phyloP scores from a whole-genome alignment of 1,284 basidiomycete genomes.

The Peniophora sp. region DNA sequence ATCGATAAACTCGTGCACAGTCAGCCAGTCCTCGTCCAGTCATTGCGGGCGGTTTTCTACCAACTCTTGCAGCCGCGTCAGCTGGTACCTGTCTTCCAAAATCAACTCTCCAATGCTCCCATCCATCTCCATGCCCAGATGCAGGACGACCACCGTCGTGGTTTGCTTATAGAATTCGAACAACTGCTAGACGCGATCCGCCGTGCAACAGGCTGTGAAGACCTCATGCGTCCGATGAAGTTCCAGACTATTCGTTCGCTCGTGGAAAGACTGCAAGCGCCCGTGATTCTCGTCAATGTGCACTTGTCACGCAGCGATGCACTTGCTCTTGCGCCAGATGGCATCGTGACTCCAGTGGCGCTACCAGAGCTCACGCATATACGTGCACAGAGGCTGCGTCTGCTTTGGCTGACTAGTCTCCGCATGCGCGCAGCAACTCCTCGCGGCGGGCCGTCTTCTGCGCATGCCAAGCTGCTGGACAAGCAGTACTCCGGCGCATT shows the following conservation, averaged over 20 bases:
- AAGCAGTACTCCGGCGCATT: background rate
- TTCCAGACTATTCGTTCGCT: background rate
- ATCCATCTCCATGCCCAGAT: too few species aligned
- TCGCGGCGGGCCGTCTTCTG: too few species aligned
- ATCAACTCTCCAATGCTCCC: too few species aligned
- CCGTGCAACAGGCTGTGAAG: background rate
- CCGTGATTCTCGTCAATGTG: slow-evolving; percentile 3
- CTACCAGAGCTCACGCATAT: background rate
- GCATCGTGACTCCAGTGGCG: background rate
- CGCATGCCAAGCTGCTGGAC: too few species aligned
- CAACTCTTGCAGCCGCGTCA: background rate
- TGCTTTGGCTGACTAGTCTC: background rate
- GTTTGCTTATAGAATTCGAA: background rate
- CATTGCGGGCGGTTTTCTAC: background rate
- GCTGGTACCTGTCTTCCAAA: too few species aligned
- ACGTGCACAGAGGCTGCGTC: background rate
- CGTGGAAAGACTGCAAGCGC: background rate
- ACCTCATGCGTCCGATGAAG: slow-evolving; percentile 3
- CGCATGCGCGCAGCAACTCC: background rate
- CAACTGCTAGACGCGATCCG: background rate
- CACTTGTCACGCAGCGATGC: background rate
- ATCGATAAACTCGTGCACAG: background rate
- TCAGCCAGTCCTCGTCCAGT: background rate
- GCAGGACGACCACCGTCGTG: background rate
- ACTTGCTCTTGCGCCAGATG: background rate